Base-by-base conservation (phyloP, 2,329 filamentous ascomycete species). In the Colletotrichum gigasporum region DNA sequence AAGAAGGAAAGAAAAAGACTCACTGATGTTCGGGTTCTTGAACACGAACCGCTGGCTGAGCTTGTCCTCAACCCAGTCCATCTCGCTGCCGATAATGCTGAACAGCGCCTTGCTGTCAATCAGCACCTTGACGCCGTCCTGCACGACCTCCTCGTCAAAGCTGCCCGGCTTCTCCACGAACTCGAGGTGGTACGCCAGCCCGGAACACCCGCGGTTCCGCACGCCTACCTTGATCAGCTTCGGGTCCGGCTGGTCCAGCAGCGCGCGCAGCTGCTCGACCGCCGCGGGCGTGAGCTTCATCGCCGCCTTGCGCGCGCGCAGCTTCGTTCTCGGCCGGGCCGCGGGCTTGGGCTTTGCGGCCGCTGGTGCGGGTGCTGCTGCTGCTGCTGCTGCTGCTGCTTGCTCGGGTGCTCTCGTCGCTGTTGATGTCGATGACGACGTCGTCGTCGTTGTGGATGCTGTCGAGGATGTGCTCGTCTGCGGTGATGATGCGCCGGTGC, bases 41-140 rank as follows among this genome's bases (percentile, higher is more conserved):
- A 99, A 99, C 52, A 97, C 90, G 78, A 99, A 99, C 69, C 92
- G 86, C 78, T 94, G 87, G 76, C 91, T 97, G 68, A 99, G 81
- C 82, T 97, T 97, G 72, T 98, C 96, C 79, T 98, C 94, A 10
- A 95, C 85, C 94, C 95, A 99, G 75, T 99, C 96, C 96, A 99
- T 99, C 80, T 98, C 95, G 74, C 92, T 97, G 5, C 96, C 96
- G 71, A 99, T 97, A 56, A 99, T 98, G 78, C 95, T 98, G 76
- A 99, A 94, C 51, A 99, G 82, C 41, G 96, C 96, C 82, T 97
- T 98, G 84, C 93, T 97, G 78, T 99, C 96, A 61, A 99, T 96
- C 75, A 98, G 78, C 32, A 99, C 95, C 79, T 92, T 95, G 61
- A 99, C 95, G 0, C 95, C 96, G 72, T 98, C 96, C 76, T 99